phyloP scores from a whole-genome alignment of 495 filamentous ascomycete species.

The Entonaema liquescens region DNA sequence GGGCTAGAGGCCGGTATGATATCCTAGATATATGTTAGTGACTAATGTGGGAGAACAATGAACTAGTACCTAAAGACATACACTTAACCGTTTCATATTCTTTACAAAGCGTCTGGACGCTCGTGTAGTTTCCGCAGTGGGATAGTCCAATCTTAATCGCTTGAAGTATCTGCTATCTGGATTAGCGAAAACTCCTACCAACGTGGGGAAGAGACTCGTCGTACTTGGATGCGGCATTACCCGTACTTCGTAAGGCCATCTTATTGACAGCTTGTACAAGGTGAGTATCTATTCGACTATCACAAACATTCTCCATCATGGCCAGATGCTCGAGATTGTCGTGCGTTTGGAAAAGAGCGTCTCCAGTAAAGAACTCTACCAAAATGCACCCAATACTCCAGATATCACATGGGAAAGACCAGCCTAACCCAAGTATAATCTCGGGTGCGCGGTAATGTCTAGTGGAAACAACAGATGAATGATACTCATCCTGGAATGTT shows the following conservation, averaged over 20 bases:
- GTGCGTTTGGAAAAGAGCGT: slow-evolving; percentile 97
- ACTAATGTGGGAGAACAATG: neutral
- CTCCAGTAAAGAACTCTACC: slow-evolving; percentile 98
- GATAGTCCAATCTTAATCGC: slow-evolving; percentile 84
- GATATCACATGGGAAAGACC: slow-evolving; percentile 97
- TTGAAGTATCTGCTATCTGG: slow-evolving; percentile 77
- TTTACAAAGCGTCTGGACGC: slow-evolving; percentile 92
- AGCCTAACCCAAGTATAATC: slow-evolving; percentile 95
- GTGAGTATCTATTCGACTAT: slow-evolving; percentile 72
- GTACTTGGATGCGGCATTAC: slow-evolving; percentile 84
- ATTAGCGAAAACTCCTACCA: slow-evolving; percentile 37
- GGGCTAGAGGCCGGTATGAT: slow-evolving; percentile 81
- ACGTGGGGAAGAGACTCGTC: slow-evolving; percentile 43
- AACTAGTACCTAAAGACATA: slow-evolving; percentile 57
- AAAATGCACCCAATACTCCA: slow-evolving; percentile 99
- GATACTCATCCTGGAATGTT: slow-evolving; percentile 98
- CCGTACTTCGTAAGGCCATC: slow-evolving; percentile 67
- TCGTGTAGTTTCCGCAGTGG: slow-evolving; percentile 83
- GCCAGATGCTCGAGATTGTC: slow-evolving; percentile 97
- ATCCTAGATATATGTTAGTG: slow-evolving; percentile 67
- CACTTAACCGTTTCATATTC: slow-evolving; percentile 88
- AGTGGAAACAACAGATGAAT: slow-evolving; percentile 95
- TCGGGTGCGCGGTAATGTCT: slow-evolving; percentile 96
- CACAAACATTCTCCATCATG: slow-evolving; percentile 98
- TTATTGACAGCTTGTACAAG: slow-evolving; percentile 80